Conservation (phyloP, 78 protist genomes). For the Speleostelium caveatum region DNA sequence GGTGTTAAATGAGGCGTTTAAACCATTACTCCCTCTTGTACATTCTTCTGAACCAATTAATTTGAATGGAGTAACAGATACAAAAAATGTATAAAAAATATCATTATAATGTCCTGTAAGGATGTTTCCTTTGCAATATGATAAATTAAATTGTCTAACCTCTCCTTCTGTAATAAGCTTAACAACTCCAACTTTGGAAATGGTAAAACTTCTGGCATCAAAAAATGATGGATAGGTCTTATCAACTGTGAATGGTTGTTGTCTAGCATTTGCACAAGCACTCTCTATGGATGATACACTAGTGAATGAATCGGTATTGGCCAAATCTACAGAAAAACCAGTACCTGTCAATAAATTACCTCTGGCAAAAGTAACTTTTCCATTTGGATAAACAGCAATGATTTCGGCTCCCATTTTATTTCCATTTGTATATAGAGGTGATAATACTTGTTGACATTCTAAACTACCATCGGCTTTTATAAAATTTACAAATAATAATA, state of each 20-base stretch:
- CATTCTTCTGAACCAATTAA: neutral
- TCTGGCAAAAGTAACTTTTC: neutral
- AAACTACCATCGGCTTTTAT: too few species aligned
- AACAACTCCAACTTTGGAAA: slow-evolving; percentile 2
- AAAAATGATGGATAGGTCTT: neutral
- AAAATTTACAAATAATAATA: too few species aligned
- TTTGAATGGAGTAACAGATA: neutral
- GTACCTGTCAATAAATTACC: neutral
- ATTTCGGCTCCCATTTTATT: neutral
- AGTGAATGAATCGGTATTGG: neutral
- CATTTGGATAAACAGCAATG: neutral
- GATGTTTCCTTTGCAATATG: neutral
- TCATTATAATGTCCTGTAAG: neutral
- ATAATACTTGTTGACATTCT: neutral
- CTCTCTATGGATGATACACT: neutral
- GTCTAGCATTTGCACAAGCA: neutral
- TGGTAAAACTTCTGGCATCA: slow-evolving; percentile 18
- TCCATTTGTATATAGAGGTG: too few species aligned
- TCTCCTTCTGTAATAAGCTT: neutral
- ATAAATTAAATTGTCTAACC: neutral
- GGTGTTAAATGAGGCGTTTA: neutral
- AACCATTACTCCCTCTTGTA: neutral
- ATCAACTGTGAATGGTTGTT: slow-evolving; percentile 11
- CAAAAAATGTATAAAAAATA: neutral
- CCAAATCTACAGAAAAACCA: neutral